Evolutionary conservation across 805 yeast species (phyloP).

Genomic region (Hanseniaspora nectarophila): DNA sequence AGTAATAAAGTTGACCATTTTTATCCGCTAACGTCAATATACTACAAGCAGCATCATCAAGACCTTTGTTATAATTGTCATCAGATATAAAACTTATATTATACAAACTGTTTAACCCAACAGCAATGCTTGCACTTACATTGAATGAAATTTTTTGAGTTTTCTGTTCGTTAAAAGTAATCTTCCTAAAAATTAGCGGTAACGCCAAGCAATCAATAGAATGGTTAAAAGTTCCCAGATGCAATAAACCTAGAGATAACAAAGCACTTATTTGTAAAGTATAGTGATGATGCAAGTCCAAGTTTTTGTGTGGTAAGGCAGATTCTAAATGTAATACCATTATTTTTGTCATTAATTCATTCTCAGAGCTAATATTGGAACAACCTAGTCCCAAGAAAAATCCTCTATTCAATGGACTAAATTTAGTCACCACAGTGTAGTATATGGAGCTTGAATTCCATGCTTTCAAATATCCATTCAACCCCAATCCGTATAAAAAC

Average conservation of each 20-base stretch:
- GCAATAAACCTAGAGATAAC: slow-evolving; percentile 78
- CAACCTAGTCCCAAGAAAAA: slow-evolving; percentile 87
- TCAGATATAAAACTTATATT: slow-evolving; percentile 33
- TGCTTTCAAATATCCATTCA: slow-evolving; percentile 73
- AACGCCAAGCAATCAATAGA: slow-evolving; percentile 72
- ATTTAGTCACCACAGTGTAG: slow-evolving; percentile 83
- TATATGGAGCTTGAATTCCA: slow-evolving; percentile 79
- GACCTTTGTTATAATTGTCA: slow-evolving; percentile 20
- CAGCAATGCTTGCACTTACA: slow-evolving; percentile 74
- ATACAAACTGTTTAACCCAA: slow-evolving; percentile 77
- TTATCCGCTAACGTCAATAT: slow-evolving; percentile 26
- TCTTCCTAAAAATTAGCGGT: slow-evolving; percentile 45
- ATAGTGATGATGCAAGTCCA: slow-evolving; percentile 66
- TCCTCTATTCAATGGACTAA: slow-evolving; percentile 73
- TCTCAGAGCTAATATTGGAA: slow-evolving; percentile 70
- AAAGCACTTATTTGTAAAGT: slow-evolving; percentile 86
- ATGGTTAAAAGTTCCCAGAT: slow-evolving; percentile 64
- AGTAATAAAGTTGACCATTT: not conserved
- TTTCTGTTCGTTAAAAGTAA: slow-evolving; percentile 43
- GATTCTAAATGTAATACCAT: slow-evolving; percentile 89
- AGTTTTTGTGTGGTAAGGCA: slow-evolving; percentile 70
- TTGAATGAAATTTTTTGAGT: slow-evolving; percentile 68
- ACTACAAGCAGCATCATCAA: not conserved
- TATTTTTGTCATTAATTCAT: slow-evolving; percentile 76
- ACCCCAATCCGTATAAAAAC: slow-evolving; percentile 78